Evolutionary conservation across 257 asterid genomes (phyloP), one percentile per base, ranked within the genome.

Genomic region (Craterostigma plantagineum): DNA sequence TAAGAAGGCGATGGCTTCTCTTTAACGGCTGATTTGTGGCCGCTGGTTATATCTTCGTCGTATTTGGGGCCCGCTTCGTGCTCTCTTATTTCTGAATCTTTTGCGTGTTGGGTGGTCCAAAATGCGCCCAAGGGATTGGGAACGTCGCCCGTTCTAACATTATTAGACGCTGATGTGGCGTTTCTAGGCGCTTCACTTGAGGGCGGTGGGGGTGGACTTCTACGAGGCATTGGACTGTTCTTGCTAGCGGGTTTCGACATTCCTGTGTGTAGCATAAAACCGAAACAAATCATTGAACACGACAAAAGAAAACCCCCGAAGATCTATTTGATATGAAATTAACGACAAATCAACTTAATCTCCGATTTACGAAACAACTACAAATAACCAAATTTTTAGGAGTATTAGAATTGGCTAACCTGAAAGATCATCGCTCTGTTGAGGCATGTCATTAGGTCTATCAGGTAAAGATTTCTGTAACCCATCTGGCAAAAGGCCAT

Each of bases 171-270:
- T 48, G 68, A 63, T 30, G 83, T 59, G 11, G 51, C 58, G 34
- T 55, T 76, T 51, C 49, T 74, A 62, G 77, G 61, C 34, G 69
- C 76, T 48, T 73, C 72, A 45, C 80, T 43, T 10, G 77, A 51
- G 60, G 94, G 85, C 53, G 92, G 86, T 40, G 86, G 91, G 40
- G 96, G 97, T 38, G 97, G 85, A 55, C 63, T 76, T 65, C 93
- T 67, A 46, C 92, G 84, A 58, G 97, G 94, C 72, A 72, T 55
- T n/a, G 82, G 91, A 56, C 64, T 67, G 58, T 79, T 56, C 63
- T 78, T 86, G 64, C 58, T 69, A 16, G 70, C 64, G 60, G 72
- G 76, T 63, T 71, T 86, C 55, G 75, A 54, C 56, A 50, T 55
- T 57, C 97, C 97, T 87, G 73, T 40, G 55, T 41, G 57, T 13